These are phyloP conservation scores for Eucalyptus cladocalyx DNA, from an alignment of 345 rosid genomes.

Conservation along the genomic window DNA sequence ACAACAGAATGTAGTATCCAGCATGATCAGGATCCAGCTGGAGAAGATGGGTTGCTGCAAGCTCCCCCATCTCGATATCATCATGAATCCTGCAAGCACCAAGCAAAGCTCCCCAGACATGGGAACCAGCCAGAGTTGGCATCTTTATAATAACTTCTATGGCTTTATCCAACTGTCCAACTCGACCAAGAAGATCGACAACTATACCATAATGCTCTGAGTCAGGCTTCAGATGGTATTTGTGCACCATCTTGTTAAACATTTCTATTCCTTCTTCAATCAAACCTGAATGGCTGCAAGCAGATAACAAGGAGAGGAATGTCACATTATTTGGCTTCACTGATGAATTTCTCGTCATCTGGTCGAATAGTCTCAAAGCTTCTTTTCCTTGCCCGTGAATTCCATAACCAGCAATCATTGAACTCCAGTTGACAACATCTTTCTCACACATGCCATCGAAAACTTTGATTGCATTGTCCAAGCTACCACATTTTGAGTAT, in stretches of 20 bases:
- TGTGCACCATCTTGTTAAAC: conserved; percentile 28
- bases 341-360: conserved; percentile 21
- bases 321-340: conserved; percentile 40
- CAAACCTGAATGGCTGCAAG: conserved; percentile 55
- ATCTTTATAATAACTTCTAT: conserved; percentile 15
- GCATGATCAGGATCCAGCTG: conserved; percentile 37
- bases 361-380: conserved; percentile 23
- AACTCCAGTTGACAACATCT: conserved; percentile 44
- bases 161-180: conserved; percentile 31
- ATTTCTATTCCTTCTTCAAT: conserved; percentile 26
- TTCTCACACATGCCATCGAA: conserved; percentile 21
- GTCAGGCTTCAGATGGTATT: conserved; percentile 14
- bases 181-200: conserved; percentile 59
- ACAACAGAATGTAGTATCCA: conserved; percentile 37
- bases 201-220: conserved; percentile 34
- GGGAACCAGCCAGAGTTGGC: conserved; percentile 27
- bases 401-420: conserved; percentile 49
- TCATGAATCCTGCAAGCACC: conserved; percentile 54
- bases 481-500: conserved; percentile 49
- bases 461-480: conserved; percentile 17
- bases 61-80: conserved; percentile 35
- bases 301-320: conserved; percentile 37
- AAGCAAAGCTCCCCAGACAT: conserved; percentile 44
- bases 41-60: conserved; percentile 27
- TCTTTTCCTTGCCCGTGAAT: conserved; percentile 32